Evolutionary conservation across 495 filamentous ascomycete species (phyloP), one percentile per base, ranked within the genome.

Genomic region (Podospora pseudocomata): DNA sequence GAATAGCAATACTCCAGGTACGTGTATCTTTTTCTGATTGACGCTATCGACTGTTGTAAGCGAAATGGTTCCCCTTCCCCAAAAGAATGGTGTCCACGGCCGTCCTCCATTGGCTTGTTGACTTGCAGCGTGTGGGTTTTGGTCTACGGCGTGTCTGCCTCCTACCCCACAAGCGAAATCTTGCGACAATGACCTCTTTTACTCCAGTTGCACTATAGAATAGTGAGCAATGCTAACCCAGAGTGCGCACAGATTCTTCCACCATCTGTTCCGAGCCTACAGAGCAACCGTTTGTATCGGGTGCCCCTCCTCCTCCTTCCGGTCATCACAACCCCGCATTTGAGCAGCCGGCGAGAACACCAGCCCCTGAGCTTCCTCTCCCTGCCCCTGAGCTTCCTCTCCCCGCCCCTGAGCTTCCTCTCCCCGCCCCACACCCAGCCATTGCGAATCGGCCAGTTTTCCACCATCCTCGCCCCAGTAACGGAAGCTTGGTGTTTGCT

Each of bases 401-500:
- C 1, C 57, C 63, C n/a, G 39, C 19, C 28, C 68, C 53, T 65
- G 72, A 70, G 20, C 60, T 34, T 5, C 55, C 61, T 62, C 7
- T 67, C 1, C 57, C 63, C n/a, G 49, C 57, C 30, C 27, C 63
- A 57, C 74, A 72, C 9, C 69, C 69, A 1, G 26, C 44, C 4
- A 63, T 72, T 15, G 57, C 66, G 20, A 67, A 69, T 28, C 71
- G 55, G 1, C 69, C 68, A 11, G 63, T 49, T 16, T 72, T 72
- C 32, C 80, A 80, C 60, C 74, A 78, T n/a, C 73, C 74, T 30
- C 78, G 78, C 59, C 74, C 76, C 30, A 82, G 81, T 70, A 82
- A 81, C 63, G 79, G 78, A 60, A 81, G 81, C 65, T 67, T 85
- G 58, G 70, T 81, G 59, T 83, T 83, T 67, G 80, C 69, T 0